phyloP scores from a whole-genome alignment of 345 rosid genomes.

The Corymbia maculata region DNA sequence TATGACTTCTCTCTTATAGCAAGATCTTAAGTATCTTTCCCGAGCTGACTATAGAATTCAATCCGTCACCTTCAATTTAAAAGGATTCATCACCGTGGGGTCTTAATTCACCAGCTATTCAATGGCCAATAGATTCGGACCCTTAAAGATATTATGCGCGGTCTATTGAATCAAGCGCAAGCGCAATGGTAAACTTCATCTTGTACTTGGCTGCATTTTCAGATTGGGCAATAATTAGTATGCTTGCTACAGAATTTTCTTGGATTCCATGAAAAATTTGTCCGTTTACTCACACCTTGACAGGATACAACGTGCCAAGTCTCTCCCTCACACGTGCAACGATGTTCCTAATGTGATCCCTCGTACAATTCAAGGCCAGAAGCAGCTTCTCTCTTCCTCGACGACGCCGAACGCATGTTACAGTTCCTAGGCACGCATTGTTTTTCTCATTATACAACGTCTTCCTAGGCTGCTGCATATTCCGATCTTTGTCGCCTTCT shows the following conservation, averaged over 20 bases:
- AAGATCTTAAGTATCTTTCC: neutral
- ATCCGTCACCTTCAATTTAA: neutral
- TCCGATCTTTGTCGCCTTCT: neutral
- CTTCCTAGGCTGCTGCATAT: neutral
- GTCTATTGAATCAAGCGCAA: neutral
- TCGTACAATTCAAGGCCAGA: neutral
- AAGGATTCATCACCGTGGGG: neutral
- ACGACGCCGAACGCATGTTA: neutral
- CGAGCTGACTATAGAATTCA: neutral
- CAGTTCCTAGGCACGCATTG: neutral
- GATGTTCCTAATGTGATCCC: neutral
- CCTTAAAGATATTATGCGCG: neutral
- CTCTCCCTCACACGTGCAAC: neutral
- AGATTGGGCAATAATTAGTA: neutral
- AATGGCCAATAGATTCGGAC: neutral
- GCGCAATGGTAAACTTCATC: neutral
- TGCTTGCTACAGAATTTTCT: neutral
- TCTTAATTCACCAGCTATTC: neutral
- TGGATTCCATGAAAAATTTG: neutral
- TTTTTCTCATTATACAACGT: neutral
- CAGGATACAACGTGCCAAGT: neutral
- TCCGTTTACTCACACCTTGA: neutral
- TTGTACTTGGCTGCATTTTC: neutral
- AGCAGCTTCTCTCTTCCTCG: neutral
- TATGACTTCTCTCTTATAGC: neutral